Base-by-base conservation (phyloP, 2,329 filamentous ascomycete genomes). In the Ophiostoma tasmaniense region DNA sequence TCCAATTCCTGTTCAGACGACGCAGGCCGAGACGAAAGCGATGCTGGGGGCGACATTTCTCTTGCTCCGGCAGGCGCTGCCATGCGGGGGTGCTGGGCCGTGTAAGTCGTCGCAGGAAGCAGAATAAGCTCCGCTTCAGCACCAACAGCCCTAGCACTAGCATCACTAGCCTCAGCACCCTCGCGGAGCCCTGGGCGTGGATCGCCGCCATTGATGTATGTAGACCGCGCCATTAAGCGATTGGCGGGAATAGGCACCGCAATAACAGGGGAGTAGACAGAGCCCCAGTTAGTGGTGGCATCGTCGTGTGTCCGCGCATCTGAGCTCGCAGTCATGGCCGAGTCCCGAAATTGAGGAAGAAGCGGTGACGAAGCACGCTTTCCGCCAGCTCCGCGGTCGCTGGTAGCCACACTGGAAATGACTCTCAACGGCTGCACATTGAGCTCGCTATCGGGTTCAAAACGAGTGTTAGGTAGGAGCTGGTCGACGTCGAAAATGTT, bases 351-450 rank as follows among this genome's bases (percentile, higher is more conserved):
- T 0, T 71, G 69, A 0, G 71, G 69, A 10, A 86, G 76, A 1
- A 85, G 78, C 2, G 82, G 83, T 20, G 84, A 86, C 2, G 83
- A 85, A 66, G 78, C 80, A 22, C 83, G 80, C 72, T 81, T 80
- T 61, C 55, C 4, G 25, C 25, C 55, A 61, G 25, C 55, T 61
- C 22, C 73, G 73, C 64, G 61, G 61, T 74, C 77, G 17, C 76
- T 28, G 13, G 42, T 66, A 8, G 59, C 37, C 25, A 22, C 28
- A 52, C 66, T 71, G 17, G 20, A 66, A 28, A 37, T 52, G 22
- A 69, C 70, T 75, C 67, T 73, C 66, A 37, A 75, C 69, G 64
- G 39, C 30, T 10, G 52, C 22, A 39, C 67, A 42, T 61, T 20
- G 5, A 61, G 55, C 6, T 30, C 55, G 14, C 28, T 35, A 30